Evolutionary conservation across 2,329 filamentous ascomycete species (phyloP).

Genomic region (Cladosporium colombiae): DNA sequence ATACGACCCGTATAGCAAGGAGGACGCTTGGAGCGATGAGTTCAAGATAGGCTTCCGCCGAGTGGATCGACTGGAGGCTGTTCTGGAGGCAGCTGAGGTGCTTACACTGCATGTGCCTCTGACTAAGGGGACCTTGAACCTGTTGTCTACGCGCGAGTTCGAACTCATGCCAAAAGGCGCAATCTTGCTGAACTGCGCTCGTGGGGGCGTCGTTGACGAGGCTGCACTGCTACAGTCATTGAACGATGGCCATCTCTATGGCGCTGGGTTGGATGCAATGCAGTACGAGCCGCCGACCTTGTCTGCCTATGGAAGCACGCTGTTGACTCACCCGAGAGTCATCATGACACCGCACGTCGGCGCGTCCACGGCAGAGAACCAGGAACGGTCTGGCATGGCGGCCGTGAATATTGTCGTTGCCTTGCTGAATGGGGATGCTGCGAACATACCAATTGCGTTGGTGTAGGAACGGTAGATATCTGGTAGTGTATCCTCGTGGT

Average conservation of each 20-base stretch:
- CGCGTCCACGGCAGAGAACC: constrained; percentile 45
- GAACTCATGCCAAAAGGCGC: constrained; percentile 34
- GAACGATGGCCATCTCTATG: constrained; percentile 31
- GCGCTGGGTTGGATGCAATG: constrained; percentile 37
- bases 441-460: not conserved
- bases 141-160: constrained; percentile 36
- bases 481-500: not conserved
- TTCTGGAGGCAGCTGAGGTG: constrained; percentile 38
- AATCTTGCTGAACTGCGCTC: constrained; percentile 38
- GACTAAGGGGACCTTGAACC: constrained; percentile 30
- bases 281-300: constrained; percentile 35
- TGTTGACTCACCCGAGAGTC: constrained; percentile 31
- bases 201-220: constrained; percentile 40
- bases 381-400: constrained; percentile 39
- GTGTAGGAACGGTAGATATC: not conserved
- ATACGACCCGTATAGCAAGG: constrained; percentile 39
- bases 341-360: constrained; percentile 51
- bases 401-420: constrained; percentile 34
- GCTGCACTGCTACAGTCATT: constrained; percentile 33
- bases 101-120: constrained; percentile 40
- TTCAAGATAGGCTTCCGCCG: constrained; percentile 7
- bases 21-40: constrained; percentile 29
- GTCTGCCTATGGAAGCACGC: constrained; percentile 29
- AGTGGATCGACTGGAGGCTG: constrained; percentile 35
- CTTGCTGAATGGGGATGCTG: not conserved